Evolutionary conservation across 176 grass and related monocot genomes (phyloP).

Genomic region (Aegilops speltoides): DNA sequence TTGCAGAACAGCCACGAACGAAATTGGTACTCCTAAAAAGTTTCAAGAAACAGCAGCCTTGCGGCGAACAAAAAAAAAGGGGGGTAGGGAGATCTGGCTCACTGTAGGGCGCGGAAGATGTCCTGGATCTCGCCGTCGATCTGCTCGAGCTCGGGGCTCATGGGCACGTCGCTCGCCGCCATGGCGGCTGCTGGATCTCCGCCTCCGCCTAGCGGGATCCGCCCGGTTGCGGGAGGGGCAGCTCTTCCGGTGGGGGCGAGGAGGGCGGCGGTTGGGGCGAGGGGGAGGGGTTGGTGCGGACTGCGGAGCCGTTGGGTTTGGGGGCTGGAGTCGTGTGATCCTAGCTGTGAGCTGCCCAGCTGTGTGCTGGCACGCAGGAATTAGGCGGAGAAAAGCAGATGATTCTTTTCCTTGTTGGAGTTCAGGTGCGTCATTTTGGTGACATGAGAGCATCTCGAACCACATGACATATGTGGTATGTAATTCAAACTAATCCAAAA

Average conservation of each 20-base stretch:
- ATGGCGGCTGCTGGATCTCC: constrained; percentile 26
- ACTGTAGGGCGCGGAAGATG: constrained; percentile 96
- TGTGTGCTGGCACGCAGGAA: not conserved
- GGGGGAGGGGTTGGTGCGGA: constrained; percentile 8
- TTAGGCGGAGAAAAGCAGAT: not conserved
- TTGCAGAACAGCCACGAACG: not conserved
- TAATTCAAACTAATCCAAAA: too few relatives aligned
- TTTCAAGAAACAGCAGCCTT: not conserved
- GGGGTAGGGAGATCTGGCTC: constrained; percentile 32
- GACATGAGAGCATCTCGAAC: too few relatives aligned
- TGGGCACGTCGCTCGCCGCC: constrained; percentile 66
- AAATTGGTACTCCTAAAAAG: not conserved
- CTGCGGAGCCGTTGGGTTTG: constrained; percentile 32
- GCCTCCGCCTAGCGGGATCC: not conserved
- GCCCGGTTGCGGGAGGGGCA: not conserved
- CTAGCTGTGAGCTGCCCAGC: constrained; percentile 10
- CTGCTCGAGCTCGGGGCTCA: constrained; percentile 92
- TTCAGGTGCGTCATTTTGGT: too few relatives aligned
- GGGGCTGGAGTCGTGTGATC: constrained; percentile 1
- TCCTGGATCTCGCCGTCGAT: constrained; percentile 95
- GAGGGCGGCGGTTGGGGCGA: constrained; percentile 35
- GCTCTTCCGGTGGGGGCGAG: constrained; percentile 12
- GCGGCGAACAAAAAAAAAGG: not conserved
- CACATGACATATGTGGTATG: too few relatives aligned
- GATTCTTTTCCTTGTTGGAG: not conserved